Percentiles rank a stretch among this genome's conserved stretches.
Conservation (phyloP, 2,329 filamentous ascomycete genomes). For the Penicillium digitatum region DNA sequence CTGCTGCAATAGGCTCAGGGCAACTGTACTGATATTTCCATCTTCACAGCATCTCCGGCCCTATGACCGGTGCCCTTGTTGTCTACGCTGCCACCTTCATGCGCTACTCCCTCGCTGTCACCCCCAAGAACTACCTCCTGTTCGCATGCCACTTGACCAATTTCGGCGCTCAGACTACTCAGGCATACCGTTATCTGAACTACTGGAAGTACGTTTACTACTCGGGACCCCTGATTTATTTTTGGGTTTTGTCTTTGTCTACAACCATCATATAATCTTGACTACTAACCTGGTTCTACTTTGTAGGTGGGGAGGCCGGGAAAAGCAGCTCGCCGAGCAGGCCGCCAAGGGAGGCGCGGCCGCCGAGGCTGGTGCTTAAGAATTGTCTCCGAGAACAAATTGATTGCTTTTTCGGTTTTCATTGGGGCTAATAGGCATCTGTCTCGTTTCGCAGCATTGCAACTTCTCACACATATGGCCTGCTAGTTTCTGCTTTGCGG, state of each 20-base stretch:
- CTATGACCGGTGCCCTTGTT: constrained; percentile 59
- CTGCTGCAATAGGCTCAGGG: not conserved
- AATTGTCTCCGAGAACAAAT: not conserved
- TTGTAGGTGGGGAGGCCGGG: constrained; percentile 42
- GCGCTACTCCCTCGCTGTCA: constrained; percentile 63
- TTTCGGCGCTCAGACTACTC: constrained; percentile 57
- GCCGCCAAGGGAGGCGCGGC: constrained; percentile 30
- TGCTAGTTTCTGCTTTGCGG: not conserved
- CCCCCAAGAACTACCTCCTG: constrained; percentile 63
- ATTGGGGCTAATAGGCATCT: constrained; percentile 10
- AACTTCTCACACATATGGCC: constrained; percentile 10
- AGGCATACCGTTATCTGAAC: constrained; percentile 60
- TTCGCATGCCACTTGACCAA: constrained; percentile 66
- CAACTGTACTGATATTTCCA: constrained; percentile 3
- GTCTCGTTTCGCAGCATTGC: constrained; percentile 12
- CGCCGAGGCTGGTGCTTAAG: constrained; percentile 30
- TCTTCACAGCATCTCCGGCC: constrained; percentile 56
- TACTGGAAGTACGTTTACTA: constrained; percentile 51
- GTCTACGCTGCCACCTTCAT: constrained; percentile 63
- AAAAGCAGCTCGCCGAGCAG: constrained; percentile 38
- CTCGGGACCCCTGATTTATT: no score
- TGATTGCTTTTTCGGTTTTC: constrained; percentile 8
- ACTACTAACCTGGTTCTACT: constrained; percentile 11
- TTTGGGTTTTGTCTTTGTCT: not conserved
- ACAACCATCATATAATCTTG: not conserved